These are phyloP conservation scores for Blastobotrys arbuscula DNA, from an alignment of 1,139 yeast species.

Conservation along the genomic window DNA sequence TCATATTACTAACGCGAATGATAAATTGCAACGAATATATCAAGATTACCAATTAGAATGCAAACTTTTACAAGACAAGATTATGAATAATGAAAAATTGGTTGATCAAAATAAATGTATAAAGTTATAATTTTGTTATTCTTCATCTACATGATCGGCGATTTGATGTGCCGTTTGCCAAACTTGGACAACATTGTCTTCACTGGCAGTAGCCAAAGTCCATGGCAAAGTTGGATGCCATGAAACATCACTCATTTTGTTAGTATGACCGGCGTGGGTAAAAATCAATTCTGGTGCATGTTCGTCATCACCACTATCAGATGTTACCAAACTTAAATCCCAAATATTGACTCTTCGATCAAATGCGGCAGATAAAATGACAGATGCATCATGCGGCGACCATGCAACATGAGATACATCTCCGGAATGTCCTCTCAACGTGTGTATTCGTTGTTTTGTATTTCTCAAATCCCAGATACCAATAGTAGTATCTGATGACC, in stretches of 20 bases:
- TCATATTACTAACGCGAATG: neutral
- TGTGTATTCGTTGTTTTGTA: conserved; percentile 31
- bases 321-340: conserved; percentile 48
- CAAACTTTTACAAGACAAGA: neutral
- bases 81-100: neutral
- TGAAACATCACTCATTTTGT: conserved; percentile 76
- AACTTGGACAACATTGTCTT: conserved; percentile 82
- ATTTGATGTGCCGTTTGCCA: conserved; percentile 54
- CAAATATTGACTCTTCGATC: conserved; percentile 73
- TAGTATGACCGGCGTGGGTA: conserved; percentile 82
- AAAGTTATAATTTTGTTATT: neutral
- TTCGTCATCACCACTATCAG: conserved; percentile 35
- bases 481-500: conserved; percentile 55
- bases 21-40: neutral
- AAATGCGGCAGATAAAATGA: conserved; percentile 67
- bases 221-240: conserved; percentile 83
- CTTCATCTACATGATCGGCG: conserved; percentile 32
- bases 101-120: neutral
- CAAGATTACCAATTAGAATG: neutral
- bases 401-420: conserved; percentile 70
- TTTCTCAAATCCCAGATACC: conserved; percentile 66
- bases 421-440: conserved; percentile 48
- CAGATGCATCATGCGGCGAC: conserved; percentile 59
- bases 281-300: conserved; percentile 42
- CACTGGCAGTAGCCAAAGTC: conserved; percentile 79